Base-by-base conservation (phyloP, 2,329 filamentous ascomycete genomes). In the Aspergillus flavus region DNA sequence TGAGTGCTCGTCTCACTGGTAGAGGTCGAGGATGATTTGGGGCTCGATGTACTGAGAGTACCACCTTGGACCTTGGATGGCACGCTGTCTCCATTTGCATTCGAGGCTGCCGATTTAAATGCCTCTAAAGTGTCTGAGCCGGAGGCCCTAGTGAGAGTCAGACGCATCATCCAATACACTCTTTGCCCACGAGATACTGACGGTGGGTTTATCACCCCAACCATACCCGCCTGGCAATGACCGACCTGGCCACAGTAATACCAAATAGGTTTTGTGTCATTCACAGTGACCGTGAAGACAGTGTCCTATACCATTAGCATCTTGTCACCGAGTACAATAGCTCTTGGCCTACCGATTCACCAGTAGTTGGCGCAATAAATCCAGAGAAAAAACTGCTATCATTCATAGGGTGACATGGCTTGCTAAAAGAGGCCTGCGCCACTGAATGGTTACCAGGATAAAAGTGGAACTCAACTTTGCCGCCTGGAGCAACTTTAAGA, bases 161-260 rank as follows among this genome's bases (percentile, higher is more conserved):
- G 11, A 34, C 11, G 32, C 11, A 34, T 11, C 32, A 34, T 34
- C 32, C 5, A 5, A 34, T 34, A 34, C 32, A 34, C 32, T 3
- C 4, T 34, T 34, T 34, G 32, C 10, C 11, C 32, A 34, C 3
- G 12, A 1, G 34, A 16, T 16, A 61, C 71, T 69, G 61, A 73
- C 71, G 72, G 56, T 19, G 89, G 87, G 78, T 94, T 93, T 74
- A 93, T 88, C 36, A 91, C 90, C 81, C 91, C 89, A 62, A 85
- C 84, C 89, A 93, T 93, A 65, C 90, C 90, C 55, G 75, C 80
- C 77, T 93, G 86, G 78, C 91, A 95, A 80, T 95, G 92, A 72
- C 84, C 86, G 53, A 76, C 87, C 77, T 93, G 89, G 34, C 87
- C 88, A 80, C 91, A 94, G 84, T 90, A 94, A 68, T 91, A 80